Base-by-base conservation (phyloP, 371 early-diverging fungal genomes). In the Phascolomyces articulosus region DNA sequence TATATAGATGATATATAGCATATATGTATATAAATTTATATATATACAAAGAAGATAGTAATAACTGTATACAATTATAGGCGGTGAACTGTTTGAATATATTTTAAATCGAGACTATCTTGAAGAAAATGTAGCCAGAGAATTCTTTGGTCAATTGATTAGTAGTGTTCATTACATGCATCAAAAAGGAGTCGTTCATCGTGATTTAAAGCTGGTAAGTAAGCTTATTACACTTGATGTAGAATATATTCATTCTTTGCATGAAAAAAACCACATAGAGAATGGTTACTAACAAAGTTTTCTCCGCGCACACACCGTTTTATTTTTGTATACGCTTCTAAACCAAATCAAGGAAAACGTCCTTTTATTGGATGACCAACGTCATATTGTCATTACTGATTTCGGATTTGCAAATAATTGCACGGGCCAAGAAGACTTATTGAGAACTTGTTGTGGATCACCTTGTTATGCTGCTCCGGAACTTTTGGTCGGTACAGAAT, bases 381-480 rank as follows among this genome's bases (percentile, higher is more conserved):
- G 26, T 24, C 90, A 92, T 75, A 90, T 97, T 28, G 92, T 95
- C 66, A 91, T 99, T 66, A 96, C 96, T 10, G 99, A 98, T 71
- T 98, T 98, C 89, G 99, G 99, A 18, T 95, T 99, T 68, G 96
- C 96, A 23, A 98, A 98, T 76, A 87, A 92, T 69, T 93, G 90
- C 67, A 80, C 86, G 48, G 74, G 70, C 31, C 66, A 72, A 28
- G 80, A 77, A 53, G 90, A 90, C 53, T 78, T 96, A 49, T 86
- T 95, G 85, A 81, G 88, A 6, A 95, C 96, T 0, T 91, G 90
- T 23, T 97, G 98, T 69, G 98, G 98, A 6, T 92, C 93, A 47
- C 98, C 98, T 1, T 96, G 96, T 78, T 97, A 96, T 74, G 97
- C 98, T 1, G 95, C 98, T 2, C 98, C 98, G 1, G 98, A 97